Evolutionary conservation across 768 basidiomycete genomes (phyloP), one percentile per base, ranked within the genome.

Genomic region (Lentinula guzmanii): DNA sequence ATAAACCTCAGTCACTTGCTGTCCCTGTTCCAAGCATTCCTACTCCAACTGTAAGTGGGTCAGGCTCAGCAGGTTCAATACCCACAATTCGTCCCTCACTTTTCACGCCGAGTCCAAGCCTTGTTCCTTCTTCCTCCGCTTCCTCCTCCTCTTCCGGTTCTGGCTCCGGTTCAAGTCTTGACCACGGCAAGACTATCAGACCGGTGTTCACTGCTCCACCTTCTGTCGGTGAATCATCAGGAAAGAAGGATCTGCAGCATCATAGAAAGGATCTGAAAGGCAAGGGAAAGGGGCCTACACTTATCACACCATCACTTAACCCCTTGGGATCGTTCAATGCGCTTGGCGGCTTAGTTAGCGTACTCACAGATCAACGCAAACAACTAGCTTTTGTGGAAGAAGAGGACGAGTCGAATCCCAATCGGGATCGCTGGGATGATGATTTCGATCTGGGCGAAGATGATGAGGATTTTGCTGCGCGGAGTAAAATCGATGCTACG

Each of bases 391-490:
- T 56, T 18, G 55, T 56, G 41, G 55, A 89, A 16, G 90, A 95
- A 41, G 41, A 58, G 75, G 89, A 93, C 65, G 90, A 92, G 70
- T 90, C 88, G 1, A 95, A 97, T 70, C 96, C 95, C 65, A 24
- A 56, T 13, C 31, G 34, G 13, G 52, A 53, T 34, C 53, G 53
- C 13, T 99, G 97, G 97, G 97, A 99, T 68, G 93, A 95, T 65
- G 97, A 99, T 69, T 99, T 99, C 65, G 93, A 95, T n/a, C 24
- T 59, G 33, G 58, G 46, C 7, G 58, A 59, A 18, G 58, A 51
- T 8, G 35, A 52, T 18, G 51, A 46, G 1, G 50, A 65, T 43
- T 54, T 54, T 54, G 53, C 53, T 34, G 53, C 53, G 37, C 53
- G 53, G 39, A 56, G 55, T 31, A 56, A 56, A 56, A 41, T 56